Evolutionary conservation across 2,329 filamentous ascomycete genomes (phyloP), one percentile per base, ranked within the genome.

Genomic region (Lecanicillium sp.): DNA sequence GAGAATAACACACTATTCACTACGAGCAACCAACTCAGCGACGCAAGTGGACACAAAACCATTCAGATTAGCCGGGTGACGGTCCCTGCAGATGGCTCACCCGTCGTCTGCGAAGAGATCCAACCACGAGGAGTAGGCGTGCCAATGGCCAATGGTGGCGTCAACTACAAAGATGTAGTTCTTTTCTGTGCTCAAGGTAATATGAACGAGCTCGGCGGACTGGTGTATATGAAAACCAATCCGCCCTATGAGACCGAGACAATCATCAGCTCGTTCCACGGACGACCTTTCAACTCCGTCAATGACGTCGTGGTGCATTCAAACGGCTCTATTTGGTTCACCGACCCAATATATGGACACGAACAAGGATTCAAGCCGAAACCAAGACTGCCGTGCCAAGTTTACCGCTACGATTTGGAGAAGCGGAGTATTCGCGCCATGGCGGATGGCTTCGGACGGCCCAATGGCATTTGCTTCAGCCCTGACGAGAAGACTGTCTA

Each of bases 311-410:
- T 68, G 5, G 52, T 67, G 12, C 53, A 59, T 32, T 46, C 44
- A 1, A 65, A 68, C 40, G 64, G 64, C 4, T 56, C 54, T 5
- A 57, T 73, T 17, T 72, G 68, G 66, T 71, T 72, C 47, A 71
- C 68, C 0, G 68, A 72, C 46, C 65, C 68, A 1, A 53, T 58
- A 8, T 72, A 73, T 48, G 70, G 68, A 8, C 62, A 54, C 18
- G 61, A 68, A 40, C 67, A 71, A 45, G 59, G 64, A 9, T 66
- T 68, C 45, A 57, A 68, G 9, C 63, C 61, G 9, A 48, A 51
- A 9, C 65, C 68, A 2, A 51, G 54, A 29, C 41, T 73, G 9
- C 68, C 68, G 1, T 61, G 55, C 36, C 64, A 67, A 40, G 68
- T 73, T 3, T 73, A 73, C 48, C 58, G 69, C 9, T 70, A 63